Percentiles rank a stretch among this genome's conserved stretches.
Conservation (phyloP, 2,329 filamentous ascomycete species). For the Dothistroma septosporum region DNA sequence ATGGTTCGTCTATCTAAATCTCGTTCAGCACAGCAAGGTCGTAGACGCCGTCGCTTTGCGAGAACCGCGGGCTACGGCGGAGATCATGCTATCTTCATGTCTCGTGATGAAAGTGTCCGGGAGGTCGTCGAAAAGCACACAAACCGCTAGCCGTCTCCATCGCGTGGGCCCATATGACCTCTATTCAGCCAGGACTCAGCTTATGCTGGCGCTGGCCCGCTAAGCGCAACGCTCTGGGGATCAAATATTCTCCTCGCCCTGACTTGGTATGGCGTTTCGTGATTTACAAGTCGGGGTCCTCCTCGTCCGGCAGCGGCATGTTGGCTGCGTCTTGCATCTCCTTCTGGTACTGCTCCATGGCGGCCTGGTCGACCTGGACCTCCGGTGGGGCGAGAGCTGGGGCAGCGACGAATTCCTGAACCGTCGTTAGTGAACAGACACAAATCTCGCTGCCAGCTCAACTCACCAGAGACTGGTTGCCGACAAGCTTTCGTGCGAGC, state of each 20-base stretch:
- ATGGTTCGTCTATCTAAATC: constrained; percentile 30
- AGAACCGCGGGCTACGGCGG: constrained; percentile 14
- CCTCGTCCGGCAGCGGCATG: constrained; percentile 90
- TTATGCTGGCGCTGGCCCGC: constrained; percentile 17
- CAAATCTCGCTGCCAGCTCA: background rate
- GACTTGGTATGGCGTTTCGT: constrained; percentile 18
- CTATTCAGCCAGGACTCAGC: constrained; percentile 14
- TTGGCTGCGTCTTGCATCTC: constrained; percentile 80
- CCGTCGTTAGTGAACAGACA: constrained; percentile 26
- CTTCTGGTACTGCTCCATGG: constrained; percentile 75
- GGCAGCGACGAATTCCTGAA: constrained; percentile 90
- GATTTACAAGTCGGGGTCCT: constrained; percentile 64
- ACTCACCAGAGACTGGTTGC: constrained; percentile 79
- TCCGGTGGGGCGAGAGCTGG: constrained; percentile 92
- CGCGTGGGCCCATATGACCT: constrained; percentile 27
- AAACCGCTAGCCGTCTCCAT: constrained; percentile 27
- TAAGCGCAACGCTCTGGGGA: constrained; percentile 18
- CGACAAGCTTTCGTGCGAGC: constrained; percentile 96
- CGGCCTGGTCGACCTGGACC: constrained; percentile 77
- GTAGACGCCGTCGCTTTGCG: constrained; percentile 29
- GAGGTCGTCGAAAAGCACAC: constrained; percentile 25
- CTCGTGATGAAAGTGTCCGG: constrained; percentile 17
- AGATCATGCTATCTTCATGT: constrained; percentile 16
- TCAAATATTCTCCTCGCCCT: constrained; percentile 17
- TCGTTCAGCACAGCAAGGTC: constrained; percentile 21